Evolutionary conservation across 2,329 filamentous ascomycete species (phyloP).

Genomic region (Colletotrichum sp.): DNA sequence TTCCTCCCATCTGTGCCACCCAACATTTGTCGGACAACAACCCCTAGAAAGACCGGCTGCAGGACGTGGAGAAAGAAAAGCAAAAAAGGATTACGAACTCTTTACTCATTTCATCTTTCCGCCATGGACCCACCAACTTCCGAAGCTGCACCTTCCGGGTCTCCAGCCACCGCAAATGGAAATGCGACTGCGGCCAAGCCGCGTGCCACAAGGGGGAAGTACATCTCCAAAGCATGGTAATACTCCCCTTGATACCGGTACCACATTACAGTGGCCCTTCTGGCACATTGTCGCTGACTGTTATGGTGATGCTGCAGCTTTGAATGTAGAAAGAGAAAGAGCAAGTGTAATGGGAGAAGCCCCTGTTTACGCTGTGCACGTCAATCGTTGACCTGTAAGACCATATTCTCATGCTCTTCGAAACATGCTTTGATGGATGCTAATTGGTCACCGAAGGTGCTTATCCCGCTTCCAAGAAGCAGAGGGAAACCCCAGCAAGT

Average conservation of each 20-base stretch:
- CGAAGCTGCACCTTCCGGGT: neutral
- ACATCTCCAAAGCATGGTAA: constrained; percentile 18
- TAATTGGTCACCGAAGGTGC: neutral
- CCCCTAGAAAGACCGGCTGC: neutral
- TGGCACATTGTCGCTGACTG: neutral
- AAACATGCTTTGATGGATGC: neutral
- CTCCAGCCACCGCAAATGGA: neutral
- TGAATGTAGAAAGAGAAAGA: constrained; percentile 16
- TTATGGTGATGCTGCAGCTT: neutral
- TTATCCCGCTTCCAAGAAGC: constrained; percentile 6
- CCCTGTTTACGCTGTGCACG: constrained; percentile 13
- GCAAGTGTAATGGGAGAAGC: constrained; percentile 16
- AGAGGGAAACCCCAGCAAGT: neutral
- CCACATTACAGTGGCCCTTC: neutral
- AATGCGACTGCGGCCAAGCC: neutral
- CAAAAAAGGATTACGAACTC: neutral
- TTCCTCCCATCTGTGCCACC: neutral
- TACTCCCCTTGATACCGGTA: neutral
- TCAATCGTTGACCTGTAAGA: constrained; percentile 9
- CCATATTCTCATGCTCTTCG: neutral
- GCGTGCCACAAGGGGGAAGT: constrained; percentile 7
- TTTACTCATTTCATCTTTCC: neutral
- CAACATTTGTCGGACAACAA: neutral
- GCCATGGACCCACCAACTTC: constrained; percentile 3
- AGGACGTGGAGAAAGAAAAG: neutral